These are phyloP conservation scores for Cordyceps javanica DNA, from an alignment of 2,329 filamentous ascomycete genomes.

Conservation along the genomic window DNA sequence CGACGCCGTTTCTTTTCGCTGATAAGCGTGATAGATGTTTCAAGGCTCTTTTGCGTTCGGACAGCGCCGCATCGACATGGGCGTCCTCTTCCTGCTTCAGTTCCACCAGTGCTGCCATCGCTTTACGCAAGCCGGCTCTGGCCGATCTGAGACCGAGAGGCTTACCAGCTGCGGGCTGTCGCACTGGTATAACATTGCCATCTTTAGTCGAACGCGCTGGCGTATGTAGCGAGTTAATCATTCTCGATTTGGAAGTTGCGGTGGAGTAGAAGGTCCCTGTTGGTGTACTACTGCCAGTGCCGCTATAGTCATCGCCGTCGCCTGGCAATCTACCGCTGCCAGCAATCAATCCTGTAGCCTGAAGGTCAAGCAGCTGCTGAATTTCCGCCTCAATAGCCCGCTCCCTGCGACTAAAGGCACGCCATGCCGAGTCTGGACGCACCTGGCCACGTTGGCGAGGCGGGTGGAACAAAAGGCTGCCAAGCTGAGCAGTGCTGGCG, in stretches of 20 bases:
- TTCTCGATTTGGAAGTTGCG: slow-evolving; percentile 32
- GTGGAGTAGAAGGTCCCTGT: slow-evolving; percentile 35
- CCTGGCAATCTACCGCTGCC: slow-evolving; percentile 26
- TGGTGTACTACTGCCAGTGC: slow-evolving; percentile 36
- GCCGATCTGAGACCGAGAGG: slow-evolving; percentile 55
- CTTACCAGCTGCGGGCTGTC: slow-evolving; percentile 45
- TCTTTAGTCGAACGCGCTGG: slow-evolving; percentile 31
- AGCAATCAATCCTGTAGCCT: slow-evolving; percentile 38
- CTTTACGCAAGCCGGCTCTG: slow-evolving; percentile 56
- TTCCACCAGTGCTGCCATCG: slow-evolving; percentile 57
- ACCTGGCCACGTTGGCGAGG: slow-evolving; percentile 20
- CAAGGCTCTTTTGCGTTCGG: slow-evolving; percentile 51
- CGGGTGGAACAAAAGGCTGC: slow-evolving; percentile 35
- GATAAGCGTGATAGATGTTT: slow-evolving; percentile 49
- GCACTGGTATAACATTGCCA: slow-evolving; percentile 53
- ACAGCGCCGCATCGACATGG: slow-evolving; percentile 50
- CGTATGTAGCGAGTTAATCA: slow-evolving; percentile 37
- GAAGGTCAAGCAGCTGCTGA: slow-evolving; percentile 42
- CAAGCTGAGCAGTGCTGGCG: slow-evolving; percentile 17
- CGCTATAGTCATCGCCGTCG: slow-evolving; percentile 29
- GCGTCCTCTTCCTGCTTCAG: slow-evolving; percentile 65
- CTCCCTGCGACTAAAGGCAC: slow-evolving; percentile 40
- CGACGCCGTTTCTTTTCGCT: slow-evolving; percentile 43
- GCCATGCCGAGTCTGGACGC: slow-evolving; percentile 40
- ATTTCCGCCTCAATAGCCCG: slow-evolving; percentile 40